Conservation (phyloP, 2,329 filamentous ascomycete species). For the Botrytis pseudocinerea region DNA sequence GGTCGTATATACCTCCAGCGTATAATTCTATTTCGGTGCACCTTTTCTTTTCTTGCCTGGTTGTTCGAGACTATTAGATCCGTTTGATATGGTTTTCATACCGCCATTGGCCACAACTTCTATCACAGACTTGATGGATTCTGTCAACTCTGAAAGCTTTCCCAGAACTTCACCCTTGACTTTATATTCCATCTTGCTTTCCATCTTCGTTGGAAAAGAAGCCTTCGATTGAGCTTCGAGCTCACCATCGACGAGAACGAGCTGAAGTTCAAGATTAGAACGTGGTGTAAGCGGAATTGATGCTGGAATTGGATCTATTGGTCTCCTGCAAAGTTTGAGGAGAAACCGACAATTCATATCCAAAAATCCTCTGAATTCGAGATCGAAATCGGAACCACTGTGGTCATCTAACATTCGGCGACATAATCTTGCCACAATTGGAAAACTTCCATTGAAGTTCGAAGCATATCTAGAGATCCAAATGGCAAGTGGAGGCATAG, state of each 20-base stretch:
- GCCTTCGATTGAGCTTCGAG: neutral
- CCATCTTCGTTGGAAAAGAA: fast-evolving
- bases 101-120: neutral
- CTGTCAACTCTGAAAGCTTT: neutral
- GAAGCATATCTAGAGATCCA: too few species aligned
- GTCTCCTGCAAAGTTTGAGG: neutral
- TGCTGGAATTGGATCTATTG: neutral
- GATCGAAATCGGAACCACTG: neutral
- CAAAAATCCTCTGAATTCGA: neutral
- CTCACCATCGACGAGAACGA: neutral
- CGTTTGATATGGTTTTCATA: too few species aligned
- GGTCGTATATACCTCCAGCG: neutral
- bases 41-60: neutral
- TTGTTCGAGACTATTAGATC: neutral
- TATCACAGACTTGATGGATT: neutral
- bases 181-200: neutral
- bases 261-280: neutral
- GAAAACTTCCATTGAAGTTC: too few species aligned
- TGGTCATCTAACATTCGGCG: neutral
- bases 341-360: neutral
- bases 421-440: too few species aligned
- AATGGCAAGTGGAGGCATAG: fast-evolving
- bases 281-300: neutral
- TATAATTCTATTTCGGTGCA: neutral
- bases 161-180: neutral